phyloP scores from a whole-genome alignment of 768 basidiomycete species.

The Dictyophora rubrovolvata region DNA sequence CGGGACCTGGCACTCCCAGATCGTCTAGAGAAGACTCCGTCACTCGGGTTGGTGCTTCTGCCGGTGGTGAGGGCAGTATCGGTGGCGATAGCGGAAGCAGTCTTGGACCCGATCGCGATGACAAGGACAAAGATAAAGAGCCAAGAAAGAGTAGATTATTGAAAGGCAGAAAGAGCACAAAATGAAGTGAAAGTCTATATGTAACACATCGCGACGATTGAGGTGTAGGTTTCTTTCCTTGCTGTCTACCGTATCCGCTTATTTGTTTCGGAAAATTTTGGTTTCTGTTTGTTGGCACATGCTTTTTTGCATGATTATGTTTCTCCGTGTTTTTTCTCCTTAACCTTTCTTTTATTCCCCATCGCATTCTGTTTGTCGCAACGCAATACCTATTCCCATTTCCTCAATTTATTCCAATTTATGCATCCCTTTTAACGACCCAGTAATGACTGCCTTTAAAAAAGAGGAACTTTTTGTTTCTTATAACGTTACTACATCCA shows the following conservation, averaged over 20 bases:
- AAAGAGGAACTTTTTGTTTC: not conserved
- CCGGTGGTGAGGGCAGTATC: conserved; percentile 31
- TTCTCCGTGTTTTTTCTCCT: not conserved
- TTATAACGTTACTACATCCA: not conserved
- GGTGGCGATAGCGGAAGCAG: conserved; percentile 3
- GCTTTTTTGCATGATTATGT: not conserved
- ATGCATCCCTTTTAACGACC: not conserved
- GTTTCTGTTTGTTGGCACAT: conserved; percentile 12
- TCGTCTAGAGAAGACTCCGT: conserved; percentile 4
- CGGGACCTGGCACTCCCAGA: conserved; percentile 34
- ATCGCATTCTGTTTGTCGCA: not conserved
- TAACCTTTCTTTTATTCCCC: not conserved
- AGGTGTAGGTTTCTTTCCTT: conserved; percentile 6
- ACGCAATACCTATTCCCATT: not conserved
- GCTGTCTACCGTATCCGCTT: conserved; percentile 16
- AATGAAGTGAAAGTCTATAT: conserved; percentile 11
- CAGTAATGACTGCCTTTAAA: not conserved
- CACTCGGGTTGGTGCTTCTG: conserved; percentile 13
- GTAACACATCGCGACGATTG: not conserved
- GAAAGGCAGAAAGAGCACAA: conserved; percentile 48
- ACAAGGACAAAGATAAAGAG: conserved; percentile 47
- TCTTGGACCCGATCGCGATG: conserved; percentile 12
- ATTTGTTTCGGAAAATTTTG: conserved; percentile 20
- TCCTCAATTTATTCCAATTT: not conserved
- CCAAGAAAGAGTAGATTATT: conserved; percentile 48